phyloP scores from a whole-genome alignment of 2,329 filamentous ascomycete genomes.

The Pestalotiopsis sp. region DNA sequence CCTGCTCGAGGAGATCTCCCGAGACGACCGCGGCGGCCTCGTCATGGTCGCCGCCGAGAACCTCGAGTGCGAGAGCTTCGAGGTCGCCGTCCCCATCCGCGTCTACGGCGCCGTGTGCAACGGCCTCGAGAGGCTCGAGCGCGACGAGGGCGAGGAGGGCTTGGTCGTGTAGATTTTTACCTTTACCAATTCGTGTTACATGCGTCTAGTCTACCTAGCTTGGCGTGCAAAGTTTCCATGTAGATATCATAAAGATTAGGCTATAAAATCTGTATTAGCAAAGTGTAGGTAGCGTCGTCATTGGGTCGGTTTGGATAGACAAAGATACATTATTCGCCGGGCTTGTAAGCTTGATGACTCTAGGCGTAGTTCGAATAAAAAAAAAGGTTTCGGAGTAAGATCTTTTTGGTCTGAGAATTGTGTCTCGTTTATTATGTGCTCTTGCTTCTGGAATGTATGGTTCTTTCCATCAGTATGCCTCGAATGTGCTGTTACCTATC shows the following conservation, averaged over 20 bases:
- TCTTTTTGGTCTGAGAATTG: neutral
- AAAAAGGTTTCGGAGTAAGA: neutral
- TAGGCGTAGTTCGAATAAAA: neutral
- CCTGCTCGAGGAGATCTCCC: conserved; percentile 78
- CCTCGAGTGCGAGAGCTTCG: conserved; percentile 85
- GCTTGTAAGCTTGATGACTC: neutral
- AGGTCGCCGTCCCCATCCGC: conserved; percentile 81
- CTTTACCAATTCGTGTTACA: too few species aligned
- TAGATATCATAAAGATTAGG: neutral
- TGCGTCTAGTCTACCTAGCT: neutral
- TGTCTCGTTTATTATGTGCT: neutral
- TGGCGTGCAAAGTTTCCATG: neutral
- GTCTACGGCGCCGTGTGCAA: conserved; percentile 72
- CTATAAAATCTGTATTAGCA: neutral
- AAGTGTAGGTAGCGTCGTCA: neutral
- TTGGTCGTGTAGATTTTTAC: conserved; percentile 19
- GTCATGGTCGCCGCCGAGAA: conserved; percentile 79
- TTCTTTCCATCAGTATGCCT: too few species aligned
- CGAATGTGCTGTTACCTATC: too few species aligned
- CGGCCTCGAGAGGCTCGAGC: conserved; percentile 58
- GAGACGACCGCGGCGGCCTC: conserved; percentile 75
- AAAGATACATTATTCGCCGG: neutral
- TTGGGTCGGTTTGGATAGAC: neutral
- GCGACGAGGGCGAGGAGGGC: conserved; percentile 56
- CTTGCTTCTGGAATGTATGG: too few species aligned